Percentiles rank a stretch among this genome's conserved stretches.
phyloP scores from a whole-genome alignment of 75 land plant genomes.

The Picea glauca region DNA sequence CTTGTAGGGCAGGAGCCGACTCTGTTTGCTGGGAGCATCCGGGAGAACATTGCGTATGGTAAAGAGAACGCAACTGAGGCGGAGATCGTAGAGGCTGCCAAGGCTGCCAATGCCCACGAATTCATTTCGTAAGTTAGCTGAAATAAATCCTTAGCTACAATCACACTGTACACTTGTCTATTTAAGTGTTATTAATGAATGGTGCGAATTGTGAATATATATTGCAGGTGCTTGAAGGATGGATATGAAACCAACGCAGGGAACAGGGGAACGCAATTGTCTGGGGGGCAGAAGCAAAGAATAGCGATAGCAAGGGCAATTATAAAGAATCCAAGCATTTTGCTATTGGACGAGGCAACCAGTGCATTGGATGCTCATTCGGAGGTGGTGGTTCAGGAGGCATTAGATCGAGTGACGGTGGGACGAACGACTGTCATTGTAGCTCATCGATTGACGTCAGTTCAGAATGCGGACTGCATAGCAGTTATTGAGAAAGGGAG shows the following conservation, averaged over 20 bases:
- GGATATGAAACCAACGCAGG: conserved; percentile 60
- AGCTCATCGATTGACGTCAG: conserved; percentile 50
- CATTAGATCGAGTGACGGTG: conserved; percentile 56
- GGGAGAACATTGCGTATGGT: conserved; percentile 63
- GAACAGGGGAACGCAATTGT: conserved; percentile 54
- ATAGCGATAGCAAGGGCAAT: conserved; percentile 75
- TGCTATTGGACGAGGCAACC: conserved; percentile 62
- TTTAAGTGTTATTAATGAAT: not conserved
- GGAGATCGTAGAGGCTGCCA: conserved; percentile 67
- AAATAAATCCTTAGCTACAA: not conserved
- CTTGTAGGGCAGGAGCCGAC: conserved; percentile 77
- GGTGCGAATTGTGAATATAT: not conserved
- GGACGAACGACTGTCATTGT: conserved; percentile 65
- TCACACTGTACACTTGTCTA: not conserved
- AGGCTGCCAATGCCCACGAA: conserved; percentile 71
- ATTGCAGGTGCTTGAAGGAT: conserved; percentile 37
- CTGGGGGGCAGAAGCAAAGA: conserved; percentile 65
- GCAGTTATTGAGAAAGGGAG: conserved; percentile 44
- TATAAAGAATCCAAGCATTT: conserved; percentile 52
- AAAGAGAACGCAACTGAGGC: conserved; percentile 50
- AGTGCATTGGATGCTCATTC: conserved; percentile 73
- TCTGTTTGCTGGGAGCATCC: conserved; percentile 53
- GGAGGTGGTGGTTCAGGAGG: conserved; percentile 70
- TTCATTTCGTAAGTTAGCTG: conserved; percentile 57
- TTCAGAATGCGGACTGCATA: conserved; percentile 35